Percentiles rank a stretch among this genome's conserved stretches.
phyloP scores from a whole-genome alignment of 257 asterid species.

The Solanum pennellii region DNA sequence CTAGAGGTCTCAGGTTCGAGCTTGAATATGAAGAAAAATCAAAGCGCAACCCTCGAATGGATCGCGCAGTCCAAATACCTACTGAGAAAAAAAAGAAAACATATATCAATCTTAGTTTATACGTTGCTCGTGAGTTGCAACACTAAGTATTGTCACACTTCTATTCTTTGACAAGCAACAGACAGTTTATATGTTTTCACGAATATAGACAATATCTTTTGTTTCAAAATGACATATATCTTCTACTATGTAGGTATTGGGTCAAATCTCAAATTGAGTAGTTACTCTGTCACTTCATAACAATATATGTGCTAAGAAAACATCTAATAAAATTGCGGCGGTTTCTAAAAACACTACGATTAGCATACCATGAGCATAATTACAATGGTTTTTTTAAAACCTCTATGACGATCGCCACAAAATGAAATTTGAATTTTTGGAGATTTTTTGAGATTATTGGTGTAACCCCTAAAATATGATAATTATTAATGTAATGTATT shows the following conservation, averaged over 20 bases:
- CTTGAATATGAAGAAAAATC: not conserved
- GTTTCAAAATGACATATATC: not conserved
- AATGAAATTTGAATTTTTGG: not conserved
- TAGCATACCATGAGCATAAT: not conserved
- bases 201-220: not conserved
- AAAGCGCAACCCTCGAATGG: not conserved
- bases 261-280: not conserved
- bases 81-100: no score
- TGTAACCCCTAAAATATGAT: not conserved
- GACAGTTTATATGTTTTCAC: not conserved
- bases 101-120: no score
- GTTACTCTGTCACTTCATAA: not conserved
- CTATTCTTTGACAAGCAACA: not conserved
- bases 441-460: not conserved
- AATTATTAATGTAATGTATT: no score
- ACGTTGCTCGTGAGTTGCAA: not conserved
- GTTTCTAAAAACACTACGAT: not conserved
- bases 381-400: not conserved
- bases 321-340: not conserved
- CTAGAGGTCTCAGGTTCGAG: not conserved
- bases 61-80: no score
- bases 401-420: not conserved
- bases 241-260: not conserved
- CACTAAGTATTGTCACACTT: not conserved
- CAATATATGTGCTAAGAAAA: not conserved